A percentile compares a stretch with the other conserved stretches of the same genome.
phyloP scores from a whole-genome alignment of 1,284 basidiomycete genomes.

The Boletellus deceptivus region DNA sequence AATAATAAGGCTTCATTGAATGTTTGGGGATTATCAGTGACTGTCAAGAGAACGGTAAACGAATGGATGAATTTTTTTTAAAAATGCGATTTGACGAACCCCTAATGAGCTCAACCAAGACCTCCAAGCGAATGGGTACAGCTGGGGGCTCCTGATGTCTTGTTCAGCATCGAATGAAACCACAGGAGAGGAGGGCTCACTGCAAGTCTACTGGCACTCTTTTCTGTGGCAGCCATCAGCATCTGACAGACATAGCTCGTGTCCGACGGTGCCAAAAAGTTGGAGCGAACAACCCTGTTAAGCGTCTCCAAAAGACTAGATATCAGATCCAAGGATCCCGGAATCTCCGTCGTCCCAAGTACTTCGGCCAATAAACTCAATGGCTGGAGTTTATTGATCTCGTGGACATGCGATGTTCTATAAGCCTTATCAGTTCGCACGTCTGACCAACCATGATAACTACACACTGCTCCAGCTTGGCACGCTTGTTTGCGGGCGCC shows the following conservation, averaged over 20 bases:
- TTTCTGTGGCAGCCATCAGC: constrained; percentile 79
- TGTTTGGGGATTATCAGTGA: constrained; percentile 89
- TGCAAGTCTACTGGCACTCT: constrained; percentile 59
- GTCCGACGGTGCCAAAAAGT: constrained; percentile 52
- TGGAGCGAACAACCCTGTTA: constrained; percentile 54
- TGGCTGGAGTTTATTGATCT: constrained; percentile 40
- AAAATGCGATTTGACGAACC: constrained; percentile 44
- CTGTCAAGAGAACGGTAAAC: constrained; percentile 37
- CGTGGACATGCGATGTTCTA: constrained; percentile 23
- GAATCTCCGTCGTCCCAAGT: constrained; percentile 59
- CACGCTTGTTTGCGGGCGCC: constrained; percentile 59
- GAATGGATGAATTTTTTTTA: neutral
- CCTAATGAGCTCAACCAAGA: constrained; percentile 84
- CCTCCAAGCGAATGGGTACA: constrained; percentile 66
- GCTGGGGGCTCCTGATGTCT: constrained; percentile 44
- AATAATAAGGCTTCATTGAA: constrained; percentile 93
- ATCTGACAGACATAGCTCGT: constrained; percentile 84
- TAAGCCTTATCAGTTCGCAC: constrained; percentile 1
- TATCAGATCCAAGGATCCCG: constrained; percentile 71
- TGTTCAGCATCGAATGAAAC: constrained; percentile 6
- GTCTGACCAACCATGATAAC: neutral
- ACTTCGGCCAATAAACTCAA: constrained; percentile 72
- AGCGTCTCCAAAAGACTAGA: constrained; percentile 75
- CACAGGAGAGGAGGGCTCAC: constrained; percentile 36
- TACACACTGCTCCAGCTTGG: constrained; percentile 57